Conservation (phyloP, 352 stramenopile genomes). For the Plasmopara halstedii region DNA sequence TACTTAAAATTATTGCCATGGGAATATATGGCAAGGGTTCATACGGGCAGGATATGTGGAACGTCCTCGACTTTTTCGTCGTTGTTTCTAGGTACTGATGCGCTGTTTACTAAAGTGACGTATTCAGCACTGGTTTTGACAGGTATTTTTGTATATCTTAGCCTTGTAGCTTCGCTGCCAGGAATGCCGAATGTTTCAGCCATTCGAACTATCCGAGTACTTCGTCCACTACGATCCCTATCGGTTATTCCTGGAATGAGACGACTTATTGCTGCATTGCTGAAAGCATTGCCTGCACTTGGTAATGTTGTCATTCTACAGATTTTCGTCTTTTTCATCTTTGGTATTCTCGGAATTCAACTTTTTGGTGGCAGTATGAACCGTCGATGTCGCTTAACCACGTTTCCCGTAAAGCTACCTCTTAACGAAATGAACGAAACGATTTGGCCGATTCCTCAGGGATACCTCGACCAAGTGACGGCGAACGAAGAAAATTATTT, state of each 20-base stretch:
- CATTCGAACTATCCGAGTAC: slow-evolving; percentile 83
- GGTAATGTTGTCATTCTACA: slow-evolving; percentile 85
- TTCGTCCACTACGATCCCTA: slow-evolving; percentile 84
- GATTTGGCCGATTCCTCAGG: slow-evolving; percentile 45
- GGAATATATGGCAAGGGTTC: slow-evolving; percentile 55
- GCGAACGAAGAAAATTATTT: slow-evolving; percentile 26
- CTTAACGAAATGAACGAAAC: slow-evolving; percentile 19
- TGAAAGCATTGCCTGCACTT: slow-evolving; percentile 81
- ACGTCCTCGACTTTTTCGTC: slow-evolving; percentile 89
- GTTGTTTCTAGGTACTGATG: slow-evolving; percentile 68
- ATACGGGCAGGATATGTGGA: slow-evolving; percentile 86
- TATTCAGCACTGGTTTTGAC: not conserved
- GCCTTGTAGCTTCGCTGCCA: slow-evolving; percentile 46
- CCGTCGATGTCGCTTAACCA: slow-evolving; percentile 72
- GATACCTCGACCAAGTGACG: slow-evolving; percentile 40
- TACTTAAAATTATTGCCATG: slow-evolving; percentile 89
- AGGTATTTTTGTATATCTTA: slow-evolving; percentile 4
- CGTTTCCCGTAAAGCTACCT: slow-evolving; percentile 53
- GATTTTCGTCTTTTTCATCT: slow-evolving; percentile 89
- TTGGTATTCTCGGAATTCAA: slow-evolving; percentile 87
- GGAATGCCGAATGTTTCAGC: slow-evolving; percentile 67
- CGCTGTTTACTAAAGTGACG: not conserved
- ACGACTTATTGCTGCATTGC: slow-evolving; percentile 68
- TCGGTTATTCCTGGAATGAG: slow-evolving; percentile 79
- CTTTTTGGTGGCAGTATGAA: slow-evolving; percentile 81